Percentiles rank a stretch among this genome's conserved stretches.
Evolutionary conservation across 2,329 filamentous ascomycete species (phyloP).

Genomic region (Zalaria sp.): DNA sequence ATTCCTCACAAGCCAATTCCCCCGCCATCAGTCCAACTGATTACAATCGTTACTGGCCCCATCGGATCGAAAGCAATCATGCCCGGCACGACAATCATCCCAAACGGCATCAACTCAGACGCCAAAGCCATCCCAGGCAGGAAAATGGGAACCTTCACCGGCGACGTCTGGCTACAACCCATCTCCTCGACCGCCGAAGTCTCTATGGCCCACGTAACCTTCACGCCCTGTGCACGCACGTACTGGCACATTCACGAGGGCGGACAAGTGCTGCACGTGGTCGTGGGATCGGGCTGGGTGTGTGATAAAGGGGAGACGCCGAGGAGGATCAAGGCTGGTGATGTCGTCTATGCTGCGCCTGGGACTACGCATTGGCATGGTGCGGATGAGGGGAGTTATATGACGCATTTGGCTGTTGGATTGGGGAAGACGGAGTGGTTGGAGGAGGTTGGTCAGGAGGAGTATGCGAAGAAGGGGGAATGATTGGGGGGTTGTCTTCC

Average conservation of each 20-base stretch:
- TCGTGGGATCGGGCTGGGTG: slow-evolving; percentile 26
- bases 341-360: slow-evolving; percentile 25
- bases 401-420: slow-evolving; percentile 26
- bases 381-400: slow-evolving; percentile 24
- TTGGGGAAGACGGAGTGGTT: slow-evolving; percentile 24
- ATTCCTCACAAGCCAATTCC: too few relatives aligned
- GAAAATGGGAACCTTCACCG: too few relatives aligned
- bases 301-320: slow-evolving; percentile 27
- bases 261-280: slow-evolving; percentile 29
- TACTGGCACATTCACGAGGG: slow-evolving; percentile 32
- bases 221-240: slow-evolving; percentile 29
- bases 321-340: slow-evolving; percentile 22
- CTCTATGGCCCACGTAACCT: slow-evolving; percentile 19
- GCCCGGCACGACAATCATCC: too few relatives aligned
- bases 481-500: too few relatives aligned
- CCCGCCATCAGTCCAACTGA: too few relatives aligned
- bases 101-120: too few relatives aligned
- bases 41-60: too few relatives aligned
- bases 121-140: too few relatives aligned
- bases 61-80: too few relatives aligned
- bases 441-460: slow-evolving; percentile 22
- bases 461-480: slow-evolving; percentile 24
- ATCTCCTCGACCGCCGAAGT: too few relatives aligned
- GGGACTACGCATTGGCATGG: slow-evolving; percentile 33
- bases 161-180: too few relatives aligned